phyloP scores from a whole-genome alignment of 176 grass and related monocot genomes.

The Ananas comosus region DNA sequence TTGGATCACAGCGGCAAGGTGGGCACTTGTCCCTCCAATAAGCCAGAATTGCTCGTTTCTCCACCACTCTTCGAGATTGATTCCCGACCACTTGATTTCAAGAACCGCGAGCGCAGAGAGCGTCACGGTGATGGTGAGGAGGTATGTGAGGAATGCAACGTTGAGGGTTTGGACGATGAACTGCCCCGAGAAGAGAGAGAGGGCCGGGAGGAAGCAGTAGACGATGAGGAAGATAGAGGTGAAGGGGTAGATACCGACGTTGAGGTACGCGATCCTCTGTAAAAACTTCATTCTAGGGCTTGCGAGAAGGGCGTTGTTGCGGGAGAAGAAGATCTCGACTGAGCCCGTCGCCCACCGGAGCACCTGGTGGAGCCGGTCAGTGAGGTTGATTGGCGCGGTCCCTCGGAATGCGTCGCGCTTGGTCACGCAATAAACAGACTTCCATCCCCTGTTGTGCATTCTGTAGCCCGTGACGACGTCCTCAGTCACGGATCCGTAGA shows the following conservation, averaged over 20 bases:
- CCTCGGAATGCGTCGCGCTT: constrained; percentile 93
- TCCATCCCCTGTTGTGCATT: constrained; percentile 99
- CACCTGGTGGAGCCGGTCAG: constrained; percentile 95
- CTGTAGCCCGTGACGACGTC: constrained; percentile 98
- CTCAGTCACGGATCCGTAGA: constrained; percentile 95
- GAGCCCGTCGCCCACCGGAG: constrained; percentile 95
- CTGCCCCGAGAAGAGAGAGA: constrained; percentile 86
- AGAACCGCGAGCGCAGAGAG: constrained; percentile 61
- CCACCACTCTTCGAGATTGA: constrained; percentile 95
- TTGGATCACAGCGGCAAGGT: constrained; percentile 81
- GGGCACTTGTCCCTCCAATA: constrained; percentile 87
- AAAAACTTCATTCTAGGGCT: constrained; percentile 80
- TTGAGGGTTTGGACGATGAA: constrained; percentile 75
- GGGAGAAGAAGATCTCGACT: constrained; percentile 97
- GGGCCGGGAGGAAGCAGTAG: constrained; percentile 94
- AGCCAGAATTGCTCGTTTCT: constrained; percentile 99
- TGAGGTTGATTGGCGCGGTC: constrained; percentile 88
- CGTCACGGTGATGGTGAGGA: constrained; percentile 67
- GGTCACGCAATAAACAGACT: constrained; percentile 93
- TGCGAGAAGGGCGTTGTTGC: constrained; percentile 79
- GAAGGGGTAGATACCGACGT: constrained; percentile 95
- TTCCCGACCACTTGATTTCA: constrained; percentile 92
- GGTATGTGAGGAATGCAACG: constrained; percentile 77
- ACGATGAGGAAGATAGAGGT: constrained; percentile 96
- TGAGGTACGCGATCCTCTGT: constrained; percentile 83